These are phyloP conservation scores for Botrytis paeoniae DNA, from an alignment of 2,329 filamentous ascomycete species.

Conservation along the genomic window DNA sequence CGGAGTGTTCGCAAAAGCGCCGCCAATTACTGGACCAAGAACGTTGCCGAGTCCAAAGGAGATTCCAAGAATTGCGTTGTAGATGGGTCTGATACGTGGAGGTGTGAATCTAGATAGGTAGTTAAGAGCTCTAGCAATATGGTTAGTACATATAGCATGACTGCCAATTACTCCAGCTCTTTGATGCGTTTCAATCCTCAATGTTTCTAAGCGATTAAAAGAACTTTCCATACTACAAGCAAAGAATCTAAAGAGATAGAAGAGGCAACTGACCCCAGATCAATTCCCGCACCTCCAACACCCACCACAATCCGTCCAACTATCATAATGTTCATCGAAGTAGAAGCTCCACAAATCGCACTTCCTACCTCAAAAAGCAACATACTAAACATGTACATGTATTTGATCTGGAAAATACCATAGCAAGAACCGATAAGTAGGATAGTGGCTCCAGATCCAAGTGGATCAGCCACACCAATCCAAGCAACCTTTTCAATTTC, in stretches of 20 bases:
- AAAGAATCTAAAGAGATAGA: not conserved
- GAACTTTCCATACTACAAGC: not conserved
- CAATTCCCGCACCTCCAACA: not conserved
- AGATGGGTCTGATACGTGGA: not conserved
- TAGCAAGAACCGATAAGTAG: conserved; percentile 27
- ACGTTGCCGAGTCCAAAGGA: not conserved
- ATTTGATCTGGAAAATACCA: conserved; percentile 30
- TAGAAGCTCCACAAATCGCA: conserved; percentile 30
- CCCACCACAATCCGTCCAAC: not conserved
- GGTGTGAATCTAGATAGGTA: not conserved
- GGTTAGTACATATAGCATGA: not conserved
- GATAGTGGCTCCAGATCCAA: conserved; percentile 30
- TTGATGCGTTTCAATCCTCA: not conserved
- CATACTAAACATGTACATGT: conserved; percentile 26
- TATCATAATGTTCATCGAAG: not conserved
- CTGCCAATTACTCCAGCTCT: not conserved
- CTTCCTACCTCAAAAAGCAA: conserved; percentile 29
- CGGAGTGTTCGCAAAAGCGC: not conserved
- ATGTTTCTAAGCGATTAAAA: not conserved
- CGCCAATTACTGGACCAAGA: not conserved
- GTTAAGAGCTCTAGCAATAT: not conserved
- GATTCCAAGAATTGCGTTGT: not conserved
- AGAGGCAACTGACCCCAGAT: not conserved
- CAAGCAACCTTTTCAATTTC: conserved; percentile 34
- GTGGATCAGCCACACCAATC: conserved; percentile 35